Percentiles rank a stretch among this genome's conserved stretches.
Evolutionary conservation across 139 green algal genomes (phyloP).

Genomic region (Volvox africanus): DNA sequence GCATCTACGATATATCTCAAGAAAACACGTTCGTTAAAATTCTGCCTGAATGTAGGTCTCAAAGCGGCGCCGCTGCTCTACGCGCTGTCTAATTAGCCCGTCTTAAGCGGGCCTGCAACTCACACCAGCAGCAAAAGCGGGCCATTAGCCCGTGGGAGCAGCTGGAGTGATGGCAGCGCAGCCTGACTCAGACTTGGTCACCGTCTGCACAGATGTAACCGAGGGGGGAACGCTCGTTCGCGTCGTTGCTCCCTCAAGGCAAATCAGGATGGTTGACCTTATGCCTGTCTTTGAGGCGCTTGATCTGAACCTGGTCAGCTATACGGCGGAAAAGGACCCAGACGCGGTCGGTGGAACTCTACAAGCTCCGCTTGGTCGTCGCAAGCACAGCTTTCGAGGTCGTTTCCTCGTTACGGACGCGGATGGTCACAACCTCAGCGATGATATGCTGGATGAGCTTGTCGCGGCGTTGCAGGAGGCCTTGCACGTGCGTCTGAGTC

Average conservation of each 20-base stretch:
- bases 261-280: slow-evolving; percentile 35
- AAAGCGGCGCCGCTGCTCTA: slow-evolving; percentile 7
- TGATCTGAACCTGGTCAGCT: slow-evolving; percentile 30
- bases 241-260: slow-evolving; percentile 7
- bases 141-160: neutral
- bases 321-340: slow-evolving; percentile 14
- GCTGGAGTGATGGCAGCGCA: slow-evolving; percentile 27
- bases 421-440: slow-evolving; percentile 8
- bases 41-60: neutral
- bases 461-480: slow-evolving; percentile 27
- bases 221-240: slow-evolving; percentile 11
- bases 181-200: slow-evolving; percentile 4
- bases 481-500: neutral
- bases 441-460: neutral
- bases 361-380: neutral
- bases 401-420: slow-evolving; percentile 24
- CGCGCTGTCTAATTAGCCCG: neutral
- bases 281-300: slow-evolving; percentile 23
- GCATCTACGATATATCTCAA: no score
- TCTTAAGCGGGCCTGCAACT: slow-evolving; percentile 20
- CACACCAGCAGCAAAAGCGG: slow-evolving; percentile 14
- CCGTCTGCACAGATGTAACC: neutral
- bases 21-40: no score
- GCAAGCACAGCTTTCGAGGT: slow-evolving; percentile 14
- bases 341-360: neutral